These are phyloP conservation scores for Omphalotus guepiniiformis DNA, from an alignment of 768 basidiomycete genomes.

Conservation along the genomic window DNA sequence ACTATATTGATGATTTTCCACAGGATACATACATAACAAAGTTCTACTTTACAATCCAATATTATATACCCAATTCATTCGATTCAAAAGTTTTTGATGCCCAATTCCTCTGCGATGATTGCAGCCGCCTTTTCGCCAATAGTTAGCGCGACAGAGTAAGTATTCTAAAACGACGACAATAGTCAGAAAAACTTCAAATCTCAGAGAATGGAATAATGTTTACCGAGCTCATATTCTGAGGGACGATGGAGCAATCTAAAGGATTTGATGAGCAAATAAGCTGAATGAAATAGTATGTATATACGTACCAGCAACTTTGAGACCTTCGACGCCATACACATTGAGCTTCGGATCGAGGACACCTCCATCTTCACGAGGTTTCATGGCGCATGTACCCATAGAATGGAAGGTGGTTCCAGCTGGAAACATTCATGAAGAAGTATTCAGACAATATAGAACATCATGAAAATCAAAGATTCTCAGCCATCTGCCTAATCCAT, in stretches of 20 bases:
- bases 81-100: no score
- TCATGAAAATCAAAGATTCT: constrained; percentile 10
- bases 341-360: constrained; percentile 61
- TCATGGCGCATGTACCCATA: constrained; percentile 67
- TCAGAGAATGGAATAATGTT: constrained; percentile 20
- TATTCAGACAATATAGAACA: background rate
- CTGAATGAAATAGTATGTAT: constrained; percentile 2
- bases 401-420: constrained; percentile 45
- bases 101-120: constrained; percentile 57
- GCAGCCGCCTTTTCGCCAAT: constrained; percentile 62
- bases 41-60: no score
- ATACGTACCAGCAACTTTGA: constrained; percentile 53
- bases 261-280: background rate
- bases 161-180: constrained; percentile 18
- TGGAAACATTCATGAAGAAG: constrained; percentile 12
- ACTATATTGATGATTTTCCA: no score
- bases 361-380: constrained; percentile 50
- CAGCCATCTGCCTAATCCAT: constrained; percentile 29
- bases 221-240: constrained; percentile 32
- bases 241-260: constrained; percentile 35
- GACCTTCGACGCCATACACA: constrained; percentile 53
- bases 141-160: constrained; percentile 33
- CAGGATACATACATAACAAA: no score
- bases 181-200: constrained; percentile 30
- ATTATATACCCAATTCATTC: no score